phyloP scores from a whole-genome alignment of 1,284 basidiomycete genomes.

The Vanrija pseudolonga region DNA sequence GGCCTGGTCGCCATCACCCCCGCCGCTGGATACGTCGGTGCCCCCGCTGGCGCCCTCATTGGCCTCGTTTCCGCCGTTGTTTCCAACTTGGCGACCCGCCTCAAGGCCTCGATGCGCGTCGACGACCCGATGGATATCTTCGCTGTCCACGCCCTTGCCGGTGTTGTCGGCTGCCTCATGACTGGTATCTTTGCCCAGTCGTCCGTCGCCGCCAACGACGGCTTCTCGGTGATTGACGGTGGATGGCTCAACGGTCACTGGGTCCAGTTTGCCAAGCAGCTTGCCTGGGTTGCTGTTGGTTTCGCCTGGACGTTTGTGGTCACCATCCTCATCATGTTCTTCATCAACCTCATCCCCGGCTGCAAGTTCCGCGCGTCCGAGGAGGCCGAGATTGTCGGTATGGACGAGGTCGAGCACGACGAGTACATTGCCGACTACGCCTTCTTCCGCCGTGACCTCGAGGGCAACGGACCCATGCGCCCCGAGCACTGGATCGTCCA shows the following conservation, averaged over 20 bases:
- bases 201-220: constrained; percentile 71
- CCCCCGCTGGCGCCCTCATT: constrained; percentile 60
- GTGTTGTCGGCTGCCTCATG: constrained; percentile 73
- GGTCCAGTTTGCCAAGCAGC: constrained; percentile 75
- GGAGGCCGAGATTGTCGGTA: constrained; percentile 76
- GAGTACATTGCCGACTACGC: constrained; percentile 51
- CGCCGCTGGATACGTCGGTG: constrained; percentile 50
- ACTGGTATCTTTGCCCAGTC: constrained; percentile 64
- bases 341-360: constrained; percentile 71
- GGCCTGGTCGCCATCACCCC: constrained; percentile 79
- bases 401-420: constrained; percentile 60
- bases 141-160: constrained; percentile 87
- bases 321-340: constrained; percentile 54
- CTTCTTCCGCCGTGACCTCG: constrained; percentile 47
- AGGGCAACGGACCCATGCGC: constrained; percentile 23
- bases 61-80: constrained; percentile 70
- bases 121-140: constrained; percentile 63
- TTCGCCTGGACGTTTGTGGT: constrained; percentile 56
- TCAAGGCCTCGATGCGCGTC: constrained; percentile 56
- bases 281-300: constrained; percentile 73
- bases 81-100: constrained; percentile 82
- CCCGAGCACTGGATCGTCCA: neutral
- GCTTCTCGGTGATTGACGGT: constrained; percentile 55
- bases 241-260: constrained; percentile 71
- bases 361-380: constrained; percentile 67